Conservation (phyloP, 805 yeast species). For the Spathaspora boniae region DNA sequence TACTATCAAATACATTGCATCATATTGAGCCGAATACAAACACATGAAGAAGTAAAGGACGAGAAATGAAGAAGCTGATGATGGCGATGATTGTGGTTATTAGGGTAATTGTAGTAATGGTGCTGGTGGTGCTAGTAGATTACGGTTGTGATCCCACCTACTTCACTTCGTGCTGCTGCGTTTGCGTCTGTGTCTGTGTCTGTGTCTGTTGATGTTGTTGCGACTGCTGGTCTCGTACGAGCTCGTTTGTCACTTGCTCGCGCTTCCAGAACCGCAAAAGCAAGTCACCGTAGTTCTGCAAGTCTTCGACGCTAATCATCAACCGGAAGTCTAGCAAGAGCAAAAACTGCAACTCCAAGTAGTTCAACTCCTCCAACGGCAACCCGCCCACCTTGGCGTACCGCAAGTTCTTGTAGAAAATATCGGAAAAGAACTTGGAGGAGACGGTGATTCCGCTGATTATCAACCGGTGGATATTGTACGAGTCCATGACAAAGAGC, state of each 20-base stretch:
- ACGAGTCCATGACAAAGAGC: conserved; percentile 91
- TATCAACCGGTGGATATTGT: conserved; percentile 88
- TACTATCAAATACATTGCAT: no score
- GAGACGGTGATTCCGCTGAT: conserved; percentile 95
- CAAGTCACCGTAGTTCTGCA: conserved; percentile 86
- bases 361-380: conserved; percentile 89
- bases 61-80: no score
- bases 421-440: conserved; percentile 90
- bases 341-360: conserved; percentile 85
- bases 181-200: background rate
- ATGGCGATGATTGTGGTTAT: no score
- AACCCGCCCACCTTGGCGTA: conserved; percentile 96
- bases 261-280: conserved; percentile 80
- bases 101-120: no score
- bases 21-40: no score
- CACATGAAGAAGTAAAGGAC: no score
- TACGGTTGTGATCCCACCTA: background rate
- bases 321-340: conserved; percentile 80
- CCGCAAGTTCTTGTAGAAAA: conserved; percentile 88
- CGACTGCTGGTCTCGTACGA: conserved; percentile 17
- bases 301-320: conserved; percentile 84
- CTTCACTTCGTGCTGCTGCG: conserved; percentile 1
- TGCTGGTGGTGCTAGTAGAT: background rate
- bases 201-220: no score
- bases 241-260: conserved; percentile 50